These are phyloP conservation scores for Botrytis fragariae DNA, from an alignment of 2,329 filamentous ascomycete species.

Conservation along the genomic window DNA sequence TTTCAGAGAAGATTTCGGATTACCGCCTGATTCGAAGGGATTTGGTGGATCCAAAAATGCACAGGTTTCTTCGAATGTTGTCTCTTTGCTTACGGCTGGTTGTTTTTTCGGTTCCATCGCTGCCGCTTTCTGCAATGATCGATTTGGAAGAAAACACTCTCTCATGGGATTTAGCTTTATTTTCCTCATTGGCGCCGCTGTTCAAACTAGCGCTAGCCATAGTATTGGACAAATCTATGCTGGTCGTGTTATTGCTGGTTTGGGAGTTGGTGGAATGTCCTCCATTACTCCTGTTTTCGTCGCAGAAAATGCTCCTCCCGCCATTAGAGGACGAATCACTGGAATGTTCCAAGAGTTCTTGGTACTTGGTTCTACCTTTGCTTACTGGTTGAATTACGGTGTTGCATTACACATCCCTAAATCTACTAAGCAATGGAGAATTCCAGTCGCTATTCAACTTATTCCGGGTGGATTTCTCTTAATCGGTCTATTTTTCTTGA, in stretches of 20 bases:
- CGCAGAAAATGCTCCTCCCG: conserved; percentile 46
- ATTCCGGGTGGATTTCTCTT: conserved; percentile 28
- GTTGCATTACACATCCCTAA: conserved; percentile 38
- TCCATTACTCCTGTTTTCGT: conserved; percentile 48
- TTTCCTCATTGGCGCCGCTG: conserved; percentile 35
- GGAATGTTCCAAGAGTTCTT: conserved; percentile 46
- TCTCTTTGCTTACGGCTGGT: conserved; percentile 51
- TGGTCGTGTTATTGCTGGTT: conserved; percentile 29
- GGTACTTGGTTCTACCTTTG: conserved; percentile 41
- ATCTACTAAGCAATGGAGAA: conserved; percentile 43
- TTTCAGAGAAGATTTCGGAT: conserved; percentile 32
- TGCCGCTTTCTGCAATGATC: conserved; percentile 49
- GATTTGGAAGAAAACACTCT: conserved; percentile 47
- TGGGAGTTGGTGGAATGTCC: conserved; percentile 48
- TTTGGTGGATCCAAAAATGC: conserved; percentile 26
- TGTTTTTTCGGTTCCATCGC: conserved; percentile 52
- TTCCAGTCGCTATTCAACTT: conserved; percentile 44
- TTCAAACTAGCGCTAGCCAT: conserved; percentile 25
- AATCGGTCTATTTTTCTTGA: conserved; percentile 42
- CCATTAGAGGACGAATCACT: conserved; percentile 42
- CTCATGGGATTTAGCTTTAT: conserved; percentile 46
- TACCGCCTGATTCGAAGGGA: conserved; percentile 25
- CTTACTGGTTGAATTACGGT: conserved; percentile 56
- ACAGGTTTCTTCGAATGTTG: conserved; percentile 40
- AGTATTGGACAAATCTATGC: conserved; percentile 29